Evolutionary conservation across 2,329 filamentous ascomycete genomes (phyloP), one percentile per base, ranked within the genome.

Genomic region (Sarocladium strictum): DNA sequence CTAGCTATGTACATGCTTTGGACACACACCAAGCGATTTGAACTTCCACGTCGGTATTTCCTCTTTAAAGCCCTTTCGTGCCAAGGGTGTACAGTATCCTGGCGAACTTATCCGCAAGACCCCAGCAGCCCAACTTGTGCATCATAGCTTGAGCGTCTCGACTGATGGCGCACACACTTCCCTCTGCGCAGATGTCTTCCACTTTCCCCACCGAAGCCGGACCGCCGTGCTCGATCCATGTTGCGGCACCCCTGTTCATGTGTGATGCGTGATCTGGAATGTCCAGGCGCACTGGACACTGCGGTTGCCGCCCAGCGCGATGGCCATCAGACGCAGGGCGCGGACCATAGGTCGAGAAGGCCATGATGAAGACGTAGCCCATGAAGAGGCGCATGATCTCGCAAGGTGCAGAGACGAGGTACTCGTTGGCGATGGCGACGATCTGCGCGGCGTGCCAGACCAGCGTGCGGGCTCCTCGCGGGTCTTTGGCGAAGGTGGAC

Each of bases 381-480:
- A 66, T 66, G 53, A 68, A 68, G 1, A 67, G 33, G 5, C 65
- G 63, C 59, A 68, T 60, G 27, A 65, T 64, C 43, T 67, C 65
- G 43, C 64, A 67, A 1, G 66, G 65, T 1, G 64, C 59, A 14
- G 64, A 64, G 14, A 65, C 64, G 1, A 64, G 47, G 41, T 64
- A 65, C 29, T 66, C 63, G 45, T 62, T 63, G 33, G 66, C 64
- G 2, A 64, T 58, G 10, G 62, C 61, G 4, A 65, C 57, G 15
- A 68, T 68, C 26, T 67, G 65, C 0, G 63, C 64, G 1, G 65
- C 64, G 50, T 67, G 65, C 60, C 61, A 67, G 9, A 62, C 57
- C 6, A 66, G 58, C n/a, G 49, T 58, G 1, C 66, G 58, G 0
- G 63, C 56, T 26, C 58, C 55, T 0, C 40, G 53, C 2, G 57